A percentile compares a stretch with the other conserved stretches of the same genome.
Evolutionary conservation across 495 filamentous ascomycete species (phyloP).

Genomic region (Penicillium crystallinum): DNA sequence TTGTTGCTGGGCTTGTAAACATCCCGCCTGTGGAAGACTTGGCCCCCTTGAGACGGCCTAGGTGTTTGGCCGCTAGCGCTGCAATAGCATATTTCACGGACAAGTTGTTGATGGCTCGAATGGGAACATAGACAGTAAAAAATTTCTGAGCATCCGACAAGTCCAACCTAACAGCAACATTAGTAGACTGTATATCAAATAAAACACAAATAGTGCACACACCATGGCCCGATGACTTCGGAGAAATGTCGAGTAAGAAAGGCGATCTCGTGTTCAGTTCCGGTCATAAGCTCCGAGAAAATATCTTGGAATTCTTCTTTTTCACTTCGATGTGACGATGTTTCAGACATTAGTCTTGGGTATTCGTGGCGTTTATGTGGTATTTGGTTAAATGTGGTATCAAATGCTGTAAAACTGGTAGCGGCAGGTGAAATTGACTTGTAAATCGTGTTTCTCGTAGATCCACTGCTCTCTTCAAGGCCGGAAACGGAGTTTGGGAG

Average conservation of each 20-base stretch:
- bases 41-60: constrained; percentile 34
- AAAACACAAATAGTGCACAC: constrained; percentile 1
- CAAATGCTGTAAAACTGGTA: not conserved
- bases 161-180: constrained; percentile 30
- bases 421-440: constrained; percentile 14
- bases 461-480: constrained; percentile 1
- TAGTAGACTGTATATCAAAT: not conserved
- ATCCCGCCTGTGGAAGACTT: constrained; percentile 18
- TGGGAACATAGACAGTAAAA: constrained; percentile 35
- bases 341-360: constrained; percentile 9
- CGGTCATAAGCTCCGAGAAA: constrained; percentile 39
- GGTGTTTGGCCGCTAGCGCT: constrained; percentile 39
- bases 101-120: constrained; percentile 30
- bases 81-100: constrained; percentile 36
- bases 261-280: constrained; percentile 36
- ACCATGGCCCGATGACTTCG: constrained; percentile 36
- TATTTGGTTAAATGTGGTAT: not conserved
- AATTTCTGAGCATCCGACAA: constrained; percentile 36
- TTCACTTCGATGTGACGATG: constrained; percentile 25
- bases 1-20: constrained; percentile 31
- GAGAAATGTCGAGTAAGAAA: constrained; percentile 37
- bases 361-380: constrained; percentile 5
- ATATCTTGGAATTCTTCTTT: constrained; percentile 38
- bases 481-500: not conserved
- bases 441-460: constrained; percentile 7